These are phyloP conservation scores for Penicillium italicum DNA, from an alignment of 2,329 filamentous ascomycete species.

Conservation along the genomic window DNA sequence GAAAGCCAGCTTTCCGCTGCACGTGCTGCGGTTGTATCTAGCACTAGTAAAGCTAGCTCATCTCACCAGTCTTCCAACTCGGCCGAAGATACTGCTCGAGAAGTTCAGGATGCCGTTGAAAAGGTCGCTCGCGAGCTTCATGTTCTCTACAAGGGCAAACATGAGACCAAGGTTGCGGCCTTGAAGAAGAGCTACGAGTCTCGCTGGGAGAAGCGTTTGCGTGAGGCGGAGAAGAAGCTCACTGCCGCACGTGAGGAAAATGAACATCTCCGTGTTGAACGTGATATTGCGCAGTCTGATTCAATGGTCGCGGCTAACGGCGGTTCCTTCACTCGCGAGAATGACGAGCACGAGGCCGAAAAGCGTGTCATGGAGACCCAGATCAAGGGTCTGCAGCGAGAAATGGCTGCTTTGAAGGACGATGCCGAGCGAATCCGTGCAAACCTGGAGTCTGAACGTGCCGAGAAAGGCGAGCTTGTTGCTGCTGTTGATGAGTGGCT, in stretches of 20 bases:
- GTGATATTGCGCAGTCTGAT: constrained; percentile 63
- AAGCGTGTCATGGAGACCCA: constrained; percentile 69
- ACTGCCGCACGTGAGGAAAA: constrained; percentile 70
- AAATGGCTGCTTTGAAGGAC: constrained; percentile 64
- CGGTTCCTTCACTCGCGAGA: constrained; percentile 42
- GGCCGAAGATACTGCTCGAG: constrained; percentile 50
- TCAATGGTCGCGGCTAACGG: constrained; percentile 46
- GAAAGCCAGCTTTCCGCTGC: constrained; percentile 46
- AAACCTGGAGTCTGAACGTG: constrained; percentile 54
- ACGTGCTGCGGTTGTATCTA: constrained; percentile 29
- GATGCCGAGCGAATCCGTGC: constrained; percentile 64
- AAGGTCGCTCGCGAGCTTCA: constrained; percentile 93
- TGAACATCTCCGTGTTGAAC: constrained; percentile 64
- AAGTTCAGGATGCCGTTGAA: constrained; percentile 81
- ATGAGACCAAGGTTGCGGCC: constrained; percentile 91
- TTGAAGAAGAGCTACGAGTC: constrained; percentile 78
- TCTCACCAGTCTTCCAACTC: constrained; percentile 38
- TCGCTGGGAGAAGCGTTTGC: constrained; percentile 83
- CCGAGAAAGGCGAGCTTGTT: constrained; percentile 49
- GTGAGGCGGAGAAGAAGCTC: constrained; percentile 70
- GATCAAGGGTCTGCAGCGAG: constrained; percentile 69
- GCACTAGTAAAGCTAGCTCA: constrained; percentile 31
- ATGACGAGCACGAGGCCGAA: constrained; percentile 63
- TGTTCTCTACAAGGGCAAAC: constrained; percentile 90
- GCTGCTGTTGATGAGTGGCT: constrained; percentile 47